Base-by-base conservation (phyloP, 371 early-diverging fungal species). In the Sporodiniella umbellata region DNA sequence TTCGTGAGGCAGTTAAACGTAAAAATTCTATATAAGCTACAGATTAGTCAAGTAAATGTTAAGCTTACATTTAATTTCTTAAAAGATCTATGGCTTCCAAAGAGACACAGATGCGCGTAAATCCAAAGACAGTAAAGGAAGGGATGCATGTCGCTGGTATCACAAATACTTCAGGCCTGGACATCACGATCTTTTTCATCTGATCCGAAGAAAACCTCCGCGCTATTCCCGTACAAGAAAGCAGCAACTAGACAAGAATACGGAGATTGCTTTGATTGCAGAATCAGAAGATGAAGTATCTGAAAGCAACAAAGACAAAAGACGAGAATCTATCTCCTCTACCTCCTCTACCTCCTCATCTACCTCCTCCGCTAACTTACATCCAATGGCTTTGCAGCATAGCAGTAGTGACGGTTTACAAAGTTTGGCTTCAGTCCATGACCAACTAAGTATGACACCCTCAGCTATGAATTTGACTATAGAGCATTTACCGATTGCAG, bases 1-100 rank as follows among this genome's bases (percentile, higher is more conserved):
- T 75, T 75, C 62, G 75, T 75, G 18, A 56, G 75, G 49, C 75
- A 75, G 39, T 57, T 75, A 24, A 75, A 75, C 60, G 75, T 75
- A 70, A 56, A 48, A n/a, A n/a, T n/a, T n/a, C n/a, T n/a, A n/a
- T n/a, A n/a, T n/a, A n/a, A n/a, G n/a, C n/a, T n/a, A n/a, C n/a
- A n/a, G n/a, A n/a, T n/a, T n/a, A n/a, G n/a, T n/a, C n/a, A n/a
- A n/a, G n/a, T n/a, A n/a, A n/a, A n/a, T n/a, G n/a, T n/a, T n/a
- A n/a, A n/a, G n/a, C n/a, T n/a, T n/a, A n/a, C n/a, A n/a, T n/a
- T n/a, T n/a, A n/a, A n/a, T n/a, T n/a, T n/a, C n/a, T 44, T 35
- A 12, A 38, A 50, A 75, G 76, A 75, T 75, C 23, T 75, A 75
- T 42, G 76, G 76, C 0, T 75, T 75, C 49, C 70, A 72, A 51